Evolutionary conservation across 306 rosid genomes (phyloP), one percentile per base, ranked within the genome.

Genomic region (Myrica gale): DNA sequence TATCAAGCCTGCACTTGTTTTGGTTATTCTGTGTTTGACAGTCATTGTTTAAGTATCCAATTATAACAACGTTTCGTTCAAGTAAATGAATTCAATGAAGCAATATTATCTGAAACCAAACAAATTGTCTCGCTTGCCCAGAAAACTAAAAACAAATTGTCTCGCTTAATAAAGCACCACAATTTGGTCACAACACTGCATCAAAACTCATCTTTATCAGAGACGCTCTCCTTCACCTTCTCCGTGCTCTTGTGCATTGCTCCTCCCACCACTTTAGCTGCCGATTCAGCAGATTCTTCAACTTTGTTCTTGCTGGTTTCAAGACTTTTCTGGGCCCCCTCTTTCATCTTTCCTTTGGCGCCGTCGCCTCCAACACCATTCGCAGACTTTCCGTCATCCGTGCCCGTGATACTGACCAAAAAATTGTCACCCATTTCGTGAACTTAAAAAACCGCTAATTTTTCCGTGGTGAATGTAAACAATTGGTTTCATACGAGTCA

Each of bases 281-380:
- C 90, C 20, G 88, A 62, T 87, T 79, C 81, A 12, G 96, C 94
- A n/a, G 83, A 66, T 63, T n/a, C 94, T 60, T 89, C 84, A 7
- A 90, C 91, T 3, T 85, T 65, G 45, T 86, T 86, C 85, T 80
- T 89, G 92, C 93, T 82, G 71, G 63, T 26, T 37, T 21, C 79
- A 5, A 90, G 83, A 79, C 91, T 86, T 86, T 75, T 86, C 57
- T 13, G 89, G n/a, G 71, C 89, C 11, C 87, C 90, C 1, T 83
- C 85, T 77, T 60, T 87, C 69, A 85, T 42, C 11, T 72, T 75
- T 13, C 10, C 78, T 52, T 68, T 45, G 1, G 39, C 44, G 3
- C 75, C 78, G 13, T 60, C 54, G 63, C 52, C 73, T 7, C 67
- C 56, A 69, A n/a, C 43, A 26, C 17, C 56, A 23, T 9, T 37